A percentile compares a stretch with the other conserved stretches of the same genome.
phyloP scores from a whole-genome alignment of 164 flowering plant genomes.

The Stephania japonica region DNA sequence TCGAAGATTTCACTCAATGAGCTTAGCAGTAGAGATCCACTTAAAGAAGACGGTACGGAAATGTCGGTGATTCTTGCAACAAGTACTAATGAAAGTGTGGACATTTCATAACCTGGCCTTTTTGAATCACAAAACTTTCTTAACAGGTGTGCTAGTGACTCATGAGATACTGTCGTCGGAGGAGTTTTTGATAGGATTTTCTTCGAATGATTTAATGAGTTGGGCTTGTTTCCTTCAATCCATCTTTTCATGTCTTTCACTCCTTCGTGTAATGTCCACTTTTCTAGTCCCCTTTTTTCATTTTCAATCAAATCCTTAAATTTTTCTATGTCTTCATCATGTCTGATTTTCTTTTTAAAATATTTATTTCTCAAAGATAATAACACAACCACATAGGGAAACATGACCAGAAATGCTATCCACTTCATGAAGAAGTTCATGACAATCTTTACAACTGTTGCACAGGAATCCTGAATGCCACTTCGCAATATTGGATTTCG shows the following conservation, averaged over 20 bases:
- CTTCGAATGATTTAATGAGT: too few species aligned
- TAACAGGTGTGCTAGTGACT: too few species aligned
- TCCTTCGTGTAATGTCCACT: constrained; percentile 3
- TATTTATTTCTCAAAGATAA: neutral
- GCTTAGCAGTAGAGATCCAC: neutral
- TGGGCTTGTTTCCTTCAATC: neutral
- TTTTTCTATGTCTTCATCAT: neutral
- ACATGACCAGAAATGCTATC: neutral
- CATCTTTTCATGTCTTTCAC: constrained; percentile 8
- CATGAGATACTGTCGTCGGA: too few species aligned
- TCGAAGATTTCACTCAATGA: too few species aligned
- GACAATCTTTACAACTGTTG: neutral
- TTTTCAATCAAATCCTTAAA: neutral
- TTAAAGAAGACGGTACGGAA: neutral
- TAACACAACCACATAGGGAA: neutral
- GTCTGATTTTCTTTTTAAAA: too few species aligned
- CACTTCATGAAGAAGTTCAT: neutral
- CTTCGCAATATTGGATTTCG: neutral
- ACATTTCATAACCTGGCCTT: too few species aligned
- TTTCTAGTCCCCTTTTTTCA: neutral
- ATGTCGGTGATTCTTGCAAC: too few species aligned
- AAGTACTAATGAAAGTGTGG: too few species aligned
- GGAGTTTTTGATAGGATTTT: too few species aligned
- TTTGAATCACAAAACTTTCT: too few species aligned
- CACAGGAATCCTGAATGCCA: neutral